Evolutionary conservation across 1,284 basidiomycete genomes (phyloP), one percentile per base, ranked within the genome.

Genomic region (Sporisorium exsertum): DNA sequence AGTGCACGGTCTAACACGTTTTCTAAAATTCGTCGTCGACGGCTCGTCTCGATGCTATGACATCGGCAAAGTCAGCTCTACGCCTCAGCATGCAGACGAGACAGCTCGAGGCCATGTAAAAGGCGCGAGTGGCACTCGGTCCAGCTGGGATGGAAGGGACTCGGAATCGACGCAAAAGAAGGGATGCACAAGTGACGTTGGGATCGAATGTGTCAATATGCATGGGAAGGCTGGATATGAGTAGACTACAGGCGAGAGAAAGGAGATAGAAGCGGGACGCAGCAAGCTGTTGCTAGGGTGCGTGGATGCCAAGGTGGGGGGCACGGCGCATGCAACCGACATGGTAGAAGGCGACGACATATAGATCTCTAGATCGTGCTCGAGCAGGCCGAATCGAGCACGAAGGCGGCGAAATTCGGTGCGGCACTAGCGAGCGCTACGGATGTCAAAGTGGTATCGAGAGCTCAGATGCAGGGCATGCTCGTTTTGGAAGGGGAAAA

Each of bases 241-340:
- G 43, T 67, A 67, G 55, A 61, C 49, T 67, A 67, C 64, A 67
- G 57, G 37, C n/a, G 58, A 29, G 29, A 49, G 42, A 20, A 20
- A 15, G 40, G n/a, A n/a, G n/a, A n/a, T n/a, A n/a, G 27, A 56
- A 24, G 32, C n/a, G 15, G 55, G 55, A 46, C 55, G 32, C 43
- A 47, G 43, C 43, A 57, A 57, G 55, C 55, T 56, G 43, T 56
- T 46, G 54, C 54, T 57, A 29, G 22, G 5, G 16, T 32, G 29
- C 9, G 22, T 22, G 4, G 35, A 20, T 27, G 35, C 18, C 35
- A 32, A 58, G 18, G 62, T 27, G 49, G 42, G n/a, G 26, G 37
- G 26, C 18, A 50, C n/a, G 53, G 27, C 27, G 16, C 5, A 22
- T 51, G 50, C 50, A 33, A 22, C 10, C n/a, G 32, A 20, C 8